phyloP scores from a whole-genome alignment of 768 basidiomycete species.

The Auricularia auricula-judae region DNA sequence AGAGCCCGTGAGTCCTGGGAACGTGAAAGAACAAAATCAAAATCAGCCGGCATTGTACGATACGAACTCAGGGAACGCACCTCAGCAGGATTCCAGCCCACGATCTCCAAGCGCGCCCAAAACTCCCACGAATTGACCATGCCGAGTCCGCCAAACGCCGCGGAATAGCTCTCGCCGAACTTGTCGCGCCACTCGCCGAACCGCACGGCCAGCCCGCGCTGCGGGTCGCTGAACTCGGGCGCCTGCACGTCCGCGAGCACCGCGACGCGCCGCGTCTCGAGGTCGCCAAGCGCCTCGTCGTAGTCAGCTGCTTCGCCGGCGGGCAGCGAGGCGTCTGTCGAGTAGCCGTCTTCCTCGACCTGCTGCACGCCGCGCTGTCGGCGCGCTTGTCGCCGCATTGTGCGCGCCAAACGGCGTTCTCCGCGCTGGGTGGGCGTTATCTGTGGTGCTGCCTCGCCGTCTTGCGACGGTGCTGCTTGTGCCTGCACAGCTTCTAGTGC shows the following conservation, averaged over 20 bases:
- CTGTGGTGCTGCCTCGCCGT: constrained; percentile 54
- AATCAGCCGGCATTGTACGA: too few relatives aligned
- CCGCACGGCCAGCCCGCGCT: constrained; percentile 50
- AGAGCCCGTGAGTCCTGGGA: constrained; percentile 41
- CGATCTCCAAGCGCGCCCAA: constrained; percentile 77
- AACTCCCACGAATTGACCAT: constrained; percentile 90
- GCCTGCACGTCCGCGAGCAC: constrained; percentile 75
- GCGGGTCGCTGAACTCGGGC: constrained; percentile 74
- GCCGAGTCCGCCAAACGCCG: constrained; percentile 84
- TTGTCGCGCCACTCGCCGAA: constrained; percentile 65
- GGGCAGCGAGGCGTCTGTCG: constrained; percentile 69
- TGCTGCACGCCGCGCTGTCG: constrained; percentile 12
- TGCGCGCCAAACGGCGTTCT: constrained; percentile 51
- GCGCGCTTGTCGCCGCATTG: constrained; percentile 41
- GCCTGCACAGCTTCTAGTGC: constrained; percentile 11
- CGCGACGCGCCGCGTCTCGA: constrained; percentile 39
- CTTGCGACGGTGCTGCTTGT: constrained; percentile 18
- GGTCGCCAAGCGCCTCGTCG: constrained; percentile 41
- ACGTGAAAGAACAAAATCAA: too few relatives aligned
- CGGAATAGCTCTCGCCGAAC: constrained; percentile 71
- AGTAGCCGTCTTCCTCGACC: constrained; percentile 63
- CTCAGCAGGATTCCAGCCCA: constrained; percentile 82
- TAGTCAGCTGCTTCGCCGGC: constrained; percentile 64
- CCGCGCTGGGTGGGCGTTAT: constrained; percentile 32
- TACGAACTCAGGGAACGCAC: constrained; percentile 27